These are phyloP conservation scores for Blumeria hordei DNA, from an alignment of 2,329 filamentous ascomycete genomes.

Conservation along the genomic window DNA sequence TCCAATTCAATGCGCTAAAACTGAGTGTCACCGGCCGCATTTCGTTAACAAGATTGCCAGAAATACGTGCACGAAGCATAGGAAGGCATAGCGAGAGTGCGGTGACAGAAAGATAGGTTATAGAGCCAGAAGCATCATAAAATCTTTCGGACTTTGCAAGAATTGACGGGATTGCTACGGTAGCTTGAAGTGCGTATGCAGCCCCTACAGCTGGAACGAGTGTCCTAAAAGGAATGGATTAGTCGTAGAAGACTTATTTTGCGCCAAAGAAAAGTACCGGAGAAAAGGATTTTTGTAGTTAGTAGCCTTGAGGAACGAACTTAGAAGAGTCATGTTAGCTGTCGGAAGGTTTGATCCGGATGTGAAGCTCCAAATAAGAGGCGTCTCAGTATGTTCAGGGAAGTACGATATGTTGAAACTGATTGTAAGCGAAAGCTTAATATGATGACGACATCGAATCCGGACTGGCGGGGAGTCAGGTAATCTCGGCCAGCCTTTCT, in stretches of 20 bases:
- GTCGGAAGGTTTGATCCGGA: too few species aligned
- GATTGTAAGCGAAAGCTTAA: too few species aligned
- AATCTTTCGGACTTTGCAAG: conserved; percentile 35
- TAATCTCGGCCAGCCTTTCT: too few species aligned
- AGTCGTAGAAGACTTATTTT: too few species aligned
- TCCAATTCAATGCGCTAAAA: conserved; percentile 33
- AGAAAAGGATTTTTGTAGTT: conserved; percentile 38
- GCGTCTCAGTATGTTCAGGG: too few species aligned
- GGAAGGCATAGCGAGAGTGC: conserved; percentile 37
- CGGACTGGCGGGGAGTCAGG: too few species aligned
- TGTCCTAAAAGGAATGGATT: conserved; percentile 15
- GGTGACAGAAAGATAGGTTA: conserved; percentile 41
- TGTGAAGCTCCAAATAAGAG: too few species aligned
- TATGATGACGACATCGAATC: too few species aligned
- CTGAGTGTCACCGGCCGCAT: conserved; percentile 21
- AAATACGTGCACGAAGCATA: conserved; percentile 27
- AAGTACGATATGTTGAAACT: too few species aligned
- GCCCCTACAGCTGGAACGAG: conserved; percentile 35
- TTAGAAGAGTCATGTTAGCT: conserved; percentile 15
- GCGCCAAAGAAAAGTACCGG: conserved; percentile 12
- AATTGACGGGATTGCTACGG: conserved; percentile 37
- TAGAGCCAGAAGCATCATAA: conserved; percentile 41
- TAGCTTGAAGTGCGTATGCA: conserved; percentile 37
- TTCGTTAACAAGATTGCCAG: conserved; percentile 19
- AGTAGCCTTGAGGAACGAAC: conserved; percentile 30